Evolutionary conservation across 2,329 filamentous ascomycete species (phyloP).

Genomic region (Lachnellula arida): DNA sequence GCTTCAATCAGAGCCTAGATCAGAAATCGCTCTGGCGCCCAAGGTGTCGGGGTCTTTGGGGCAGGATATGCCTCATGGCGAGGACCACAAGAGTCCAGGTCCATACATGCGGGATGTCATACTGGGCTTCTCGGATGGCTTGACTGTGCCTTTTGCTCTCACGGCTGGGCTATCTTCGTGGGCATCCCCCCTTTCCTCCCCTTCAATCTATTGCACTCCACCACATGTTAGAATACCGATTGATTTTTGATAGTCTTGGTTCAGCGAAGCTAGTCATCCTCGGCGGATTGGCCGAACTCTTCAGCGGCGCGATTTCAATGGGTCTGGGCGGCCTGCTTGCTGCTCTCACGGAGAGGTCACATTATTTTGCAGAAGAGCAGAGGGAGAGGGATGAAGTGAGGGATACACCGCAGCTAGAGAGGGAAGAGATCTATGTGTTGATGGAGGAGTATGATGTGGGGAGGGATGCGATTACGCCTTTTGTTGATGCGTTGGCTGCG

Average conservation of each 20-base stretch:
- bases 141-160: constrained; percentile 75
- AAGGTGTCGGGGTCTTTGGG: constrained; percentile 48
- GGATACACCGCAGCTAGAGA: constrained; percentile 33
- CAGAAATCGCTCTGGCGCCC: constrained; percentile 22
- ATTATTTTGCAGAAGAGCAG: constrained; percentile 36
- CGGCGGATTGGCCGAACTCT: constrained; percentile 54
- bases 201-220: background rate
- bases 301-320: constrained; percentile 56
- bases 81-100: too few relatives aligned
- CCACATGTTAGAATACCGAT: background rate
- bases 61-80: constrained; percentile 54
- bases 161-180: constrained; percentile 64
- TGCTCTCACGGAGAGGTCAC: constrained; percentile 38
- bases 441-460: constrained; percentile 37
- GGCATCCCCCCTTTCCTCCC: background rate
- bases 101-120: too few relatives aligned
- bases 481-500: constrained; percentile 31
- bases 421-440: constrained; percentile 37
- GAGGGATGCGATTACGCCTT: constrained; percentile 25
- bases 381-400: constrained; percentile 36
- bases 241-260: constrained; percentile 35
- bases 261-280: constrained; percentile 47
- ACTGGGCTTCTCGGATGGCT: constrained; percentile 63
- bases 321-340: constrained; percentile 55
- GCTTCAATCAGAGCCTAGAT: background rate